These are phyloP conservation scores for Colletotrichum tamarilloi DNA, from an alignment of 2,329 filamentous ascomycete genomes.

Conservation along the genomic window DNA sequence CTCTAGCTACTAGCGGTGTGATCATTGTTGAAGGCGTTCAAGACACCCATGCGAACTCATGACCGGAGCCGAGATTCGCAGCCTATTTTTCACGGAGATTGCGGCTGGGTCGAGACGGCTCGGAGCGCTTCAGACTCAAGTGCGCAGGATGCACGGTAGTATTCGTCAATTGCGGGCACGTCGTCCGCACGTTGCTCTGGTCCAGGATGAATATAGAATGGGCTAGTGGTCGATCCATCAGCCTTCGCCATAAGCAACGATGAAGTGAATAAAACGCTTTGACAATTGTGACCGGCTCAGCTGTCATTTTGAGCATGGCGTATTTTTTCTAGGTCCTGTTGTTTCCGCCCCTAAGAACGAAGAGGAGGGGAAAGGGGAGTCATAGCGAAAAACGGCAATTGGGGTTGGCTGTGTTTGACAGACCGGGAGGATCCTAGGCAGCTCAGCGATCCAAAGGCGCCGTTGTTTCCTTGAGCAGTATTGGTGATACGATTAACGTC, in stretches of 20 bases:
- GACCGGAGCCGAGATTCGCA: conserved; percentile 33
- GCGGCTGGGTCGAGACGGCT: neutral
- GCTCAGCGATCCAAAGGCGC: neutral
- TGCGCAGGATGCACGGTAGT: conserved; percentile 10
- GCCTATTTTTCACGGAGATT: conserved; percentile 14
- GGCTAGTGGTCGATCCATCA: neutral
- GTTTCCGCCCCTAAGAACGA: neutral
- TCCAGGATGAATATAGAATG: neutral
- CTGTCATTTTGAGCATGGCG: conserved; percentile 1
- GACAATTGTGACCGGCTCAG: conserved; percentile 3
- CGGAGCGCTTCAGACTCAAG: neutral
- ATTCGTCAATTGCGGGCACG: neutral
- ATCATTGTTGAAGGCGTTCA: neutral
- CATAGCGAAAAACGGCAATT: neutral
- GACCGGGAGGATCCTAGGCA: conserved; percentile 11
- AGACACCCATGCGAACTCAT: conserved; percentile 12
- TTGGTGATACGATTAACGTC: conserved; percentile 14
- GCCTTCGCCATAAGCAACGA: neutral
- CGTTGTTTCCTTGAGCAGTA: conserved; percentile 16
- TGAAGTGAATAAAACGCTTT: conserved; percentile 8
- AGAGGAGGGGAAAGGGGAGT: too few species aligned
- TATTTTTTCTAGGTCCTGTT: neutral
- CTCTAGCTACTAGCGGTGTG: conserved; percentile 17
- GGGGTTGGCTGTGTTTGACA: neutral
- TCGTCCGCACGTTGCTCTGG: neutral